Evolutionary conservation across 225 moss, liverwort and hornwort genomes (phyloP).

Genomic region (Anthoceros angustus): DNA sequence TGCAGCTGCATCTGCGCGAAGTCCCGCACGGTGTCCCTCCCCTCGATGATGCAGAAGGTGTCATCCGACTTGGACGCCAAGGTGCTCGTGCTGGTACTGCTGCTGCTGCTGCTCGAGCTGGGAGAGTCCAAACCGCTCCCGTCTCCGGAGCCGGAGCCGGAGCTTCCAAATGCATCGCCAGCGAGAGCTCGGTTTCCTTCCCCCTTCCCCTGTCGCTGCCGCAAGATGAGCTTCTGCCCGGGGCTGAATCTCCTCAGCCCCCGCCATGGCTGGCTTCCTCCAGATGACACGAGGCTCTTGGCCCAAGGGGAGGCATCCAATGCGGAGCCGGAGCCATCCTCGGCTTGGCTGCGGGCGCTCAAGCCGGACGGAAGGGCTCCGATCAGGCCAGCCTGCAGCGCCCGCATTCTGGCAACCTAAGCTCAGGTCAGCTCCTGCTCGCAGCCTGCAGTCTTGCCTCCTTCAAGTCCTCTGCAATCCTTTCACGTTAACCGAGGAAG

Average conservation of each 20-base stretch:
- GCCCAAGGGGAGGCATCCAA: no score
- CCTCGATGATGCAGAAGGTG: conserved; percentile 82
- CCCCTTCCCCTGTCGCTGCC: neutral
- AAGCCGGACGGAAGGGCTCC: neutral
- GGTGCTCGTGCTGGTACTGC: neutral
- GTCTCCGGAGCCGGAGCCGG: neutral
- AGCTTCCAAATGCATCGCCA: neutral
- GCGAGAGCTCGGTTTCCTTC: neutral
- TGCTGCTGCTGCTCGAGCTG: no score
- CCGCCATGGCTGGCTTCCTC: neutral
- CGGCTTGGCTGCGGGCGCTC: neutral
- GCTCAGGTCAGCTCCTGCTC: no score
- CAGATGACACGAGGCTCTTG: neutral
- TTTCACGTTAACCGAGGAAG: no score
- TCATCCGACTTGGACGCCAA: neutral
- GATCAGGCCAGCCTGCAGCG: neutral
- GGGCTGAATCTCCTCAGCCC: neutral
- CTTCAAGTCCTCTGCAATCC: no score
- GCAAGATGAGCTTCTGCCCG: neutral
- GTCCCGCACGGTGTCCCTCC: conserved; percentile 79
- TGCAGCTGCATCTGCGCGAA: conserved; percentile 90
- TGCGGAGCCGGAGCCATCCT: neutral
- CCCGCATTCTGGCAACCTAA: neutral
- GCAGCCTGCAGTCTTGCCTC: no score
- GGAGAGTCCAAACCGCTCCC: neutral